Percentiles rank a stretch among this genome's conserved stretches.
Evolutionary conservation across 2,329 filamentous ascomycete species (phyloP).

Genomic region (Fusarium heterosporum): DNA sequence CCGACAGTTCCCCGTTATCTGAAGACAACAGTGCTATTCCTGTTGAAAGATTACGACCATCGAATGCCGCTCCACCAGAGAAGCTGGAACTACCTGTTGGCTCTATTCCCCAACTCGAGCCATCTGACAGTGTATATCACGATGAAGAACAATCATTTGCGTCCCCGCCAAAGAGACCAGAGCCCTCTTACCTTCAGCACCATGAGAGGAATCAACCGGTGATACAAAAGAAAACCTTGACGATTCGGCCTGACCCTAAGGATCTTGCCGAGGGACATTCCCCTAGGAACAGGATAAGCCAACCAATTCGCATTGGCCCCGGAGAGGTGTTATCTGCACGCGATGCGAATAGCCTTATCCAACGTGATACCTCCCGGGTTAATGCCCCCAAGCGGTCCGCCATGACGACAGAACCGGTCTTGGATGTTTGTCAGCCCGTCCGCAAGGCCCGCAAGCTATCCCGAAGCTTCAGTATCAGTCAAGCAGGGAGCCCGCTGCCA

Average conservation of each 20-base stretch:
- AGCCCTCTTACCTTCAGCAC: neutral
- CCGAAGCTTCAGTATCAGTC: conserved; percentile 46
- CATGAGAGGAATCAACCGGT: neutral
- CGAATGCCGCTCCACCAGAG: neutral
- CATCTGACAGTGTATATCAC: neutral
- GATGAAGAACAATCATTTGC: neutral
- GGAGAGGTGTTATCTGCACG: conserved; percentile 15
- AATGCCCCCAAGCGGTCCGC: conserved; percentile 5
- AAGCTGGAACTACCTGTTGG: neutral
- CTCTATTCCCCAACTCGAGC: neutral
- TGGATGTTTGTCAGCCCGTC: neutral
- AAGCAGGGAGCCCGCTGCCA: conserved; percentile 46
- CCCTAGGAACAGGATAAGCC: neutral
- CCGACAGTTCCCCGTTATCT: conserved; percentile 9
- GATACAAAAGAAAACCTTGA: neutral
- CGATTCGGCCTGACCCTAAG: neutral
- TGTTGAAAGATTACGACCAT: neutral
- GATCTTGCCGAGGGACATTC: neutral
- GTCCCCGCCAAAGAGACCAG: neutral
- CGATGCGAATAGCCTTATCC: conserved; percentile 24
- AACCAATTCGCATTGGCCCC: neutral
- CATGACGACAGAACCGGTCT: neutral
- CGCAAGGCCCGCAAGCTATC: conserved; percentile 28
- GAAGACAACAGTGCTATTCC: conserved; percentile 2
- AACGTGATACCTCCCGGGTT: neutral